Percentiles rank a stretch among this genome's conserved stretches.
These are phyloP conservation scores for Schizonepeta tenuifolia DNA, from an alignment of 257 asterid species.

Conservation along the genomic window DNA sequence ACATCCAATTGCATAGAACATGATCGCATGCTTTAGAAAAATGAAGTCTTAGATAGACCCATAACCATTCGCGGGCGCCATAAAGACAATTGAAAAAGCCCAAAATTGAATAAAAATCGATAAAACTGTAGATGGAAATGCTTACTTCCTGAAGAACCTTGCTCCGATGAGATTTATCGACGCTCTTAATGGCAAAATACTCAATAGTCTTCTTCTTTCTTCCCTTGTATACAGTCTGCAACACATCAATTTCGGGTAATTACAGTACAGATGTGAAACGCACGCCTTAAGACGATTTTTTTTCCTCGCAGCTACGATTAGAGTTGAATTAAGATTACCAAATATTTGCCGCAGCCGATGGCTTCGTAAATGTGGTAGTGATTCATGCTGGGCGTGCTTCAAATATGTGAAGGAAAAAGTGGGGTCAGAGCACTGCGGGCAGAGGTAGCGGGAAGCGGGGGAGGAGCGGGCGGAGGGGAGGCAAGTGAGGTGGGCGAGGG, in stretches of 20 bases:
- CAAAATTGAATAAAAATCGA: constrained; percentile 12
- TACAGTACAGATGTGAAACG: constrained; percentile 10
- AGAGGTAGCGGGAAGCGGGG: constrained; percentile 26
- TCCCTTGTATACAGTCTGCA: constrained; percentile 96
- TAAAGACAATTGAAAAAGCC: constrained; percentile 4
- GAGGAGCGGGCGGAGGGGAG: constrained; percentile 37
- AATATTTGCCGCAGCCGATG: constrained; percentile 88
- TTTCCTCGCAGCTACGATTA: constrained; percentile 23
- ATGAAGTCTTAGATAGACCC: not conserved
- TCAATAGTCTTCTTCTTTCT: constrained; percentile 95
- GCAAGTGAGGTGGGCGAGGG: constrained; percentile 44
- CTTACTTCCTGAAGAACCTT: constrained; percentile 98
- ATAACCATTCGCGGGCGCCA: not conserved
- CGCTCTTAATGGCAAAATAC: constrained; percentile 93
- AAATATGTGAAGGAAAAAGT: constrained; percentile 38
- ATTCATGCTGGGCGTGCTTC: constrained; percentile 67
- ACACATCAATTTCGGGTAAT: constrained; percentile 17
- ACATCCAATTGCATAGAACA: constrained; percentile 8
- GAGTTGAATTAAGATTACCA: constrained; percentile 45
- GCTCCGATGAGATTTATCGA: constrained; percentile 84
- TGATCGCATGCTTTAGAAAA: constrained; percentile 15
- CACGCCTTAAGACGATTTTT: not conserved
- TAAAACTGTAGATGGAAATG: constrained; percentile 18
- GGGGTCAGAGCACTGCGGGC: too few relatives aligned
- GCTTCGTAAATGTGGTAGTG: constrained; percentile 97